Base-by-base conservation (phyloP, 2,329 filamentous ascomycete genomes). In the Fusarium hainanense region DNA sequence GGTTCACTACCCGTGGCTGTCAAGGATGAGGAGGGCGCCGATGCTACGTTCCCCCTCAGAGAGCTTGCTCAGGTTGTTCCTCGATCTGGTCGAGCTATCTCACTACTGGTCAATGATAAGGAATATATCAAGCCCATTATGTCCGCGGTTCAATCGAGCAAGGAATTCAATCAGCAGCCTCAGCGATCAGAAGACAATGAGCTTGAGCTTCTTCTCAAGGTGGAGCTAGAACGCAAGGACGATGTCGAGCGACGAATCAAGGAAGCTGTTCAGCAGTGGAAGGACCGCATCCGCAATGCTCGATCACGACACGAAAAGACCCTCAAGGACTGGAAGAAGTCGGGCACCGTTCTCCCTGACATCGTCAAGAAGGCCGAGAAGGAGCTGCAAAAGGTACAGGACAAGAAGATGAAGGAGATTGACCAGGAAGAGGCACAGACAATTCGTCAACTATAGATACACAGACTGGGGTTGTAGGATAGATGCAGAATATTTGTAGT, bases 101-200 rank as follows among this genome's bases (percentile, higher is more conserved):
- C 80, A 9, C 79, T 83, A 13, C 78, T 83, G 48, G 78, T 82
- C 58, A 78, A 82, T 74, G 81, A 83, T 56, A 77, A 77, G 52
- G 76, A 69, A 10, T 85, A 83, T 74, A 77, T 88, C 70, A 85
- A 86, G 80, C 81, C 85, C 71, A 84, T 88, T 79, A 84, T 87
- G 82, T 83, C 81, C 73, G 86, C 86, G 32, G 80, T 88, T 52
- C 85, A 88, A 78, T 73, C 77, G 30, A 84, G 81, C 73, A 74
- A 77, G n/a, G 82, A 85, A 71, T 88, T 86, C 78, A 88, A 88
- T 81, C 86, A 88, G 82, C 86, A 88, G 82, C 86, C 87, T 48
- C 87, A 89, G 82, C 81, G 81, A 21, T 82, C 82, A 75, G 81
- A 84, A 47, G 87, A 89, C 76, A 88, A 88, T 77, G 85, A 87